phyloP scores from a whole-genome alignment of 2,329 filamentous ascomycete genomes.

The Aureobasidium sp. region DNA sequence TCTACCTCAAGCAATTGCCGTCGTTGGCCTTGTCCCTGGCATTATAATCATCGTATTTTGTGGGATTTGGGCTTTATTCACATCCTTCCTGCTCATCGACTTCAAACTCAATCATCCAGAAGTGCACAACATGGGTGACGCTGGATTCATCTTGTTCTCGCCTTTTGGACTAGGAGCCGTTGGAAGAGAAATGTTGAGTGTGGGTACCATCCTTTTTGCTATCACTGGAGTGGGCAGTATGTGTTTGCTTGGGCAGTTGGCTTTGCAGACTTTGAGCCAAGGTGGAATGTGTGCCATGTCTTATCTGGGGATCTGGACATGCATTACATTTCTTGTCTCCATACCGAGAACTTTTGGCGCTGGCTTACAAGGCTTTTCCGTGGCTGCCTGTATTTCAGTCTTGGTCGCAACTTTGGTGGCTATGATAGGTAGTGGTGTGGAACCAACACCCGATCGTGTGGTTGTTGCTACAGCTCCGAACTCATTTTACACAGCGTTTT shows the following conservation, averaged over 20 bases:
- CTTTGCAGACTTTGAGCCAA: constrained; percentile 40
- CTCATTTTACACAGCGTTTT: constrained; percentile 39
- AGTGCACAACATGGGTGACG: constrained; percentile 33
- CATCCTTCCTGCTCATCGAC: constrained; percentile 42
- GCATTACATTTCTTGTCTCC: constrained; percentile 33
- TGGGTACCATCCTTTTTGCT: constrained; percentile 47
- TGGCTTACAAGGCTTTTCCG: not conserved
- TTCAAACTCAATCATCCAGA: constrained; percentile 35
- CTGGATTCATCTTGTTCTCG: constrained; percentile 29
- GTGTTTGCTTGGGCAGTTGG: constrained; percentile 46
- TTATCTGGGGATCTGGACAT: constrained; percentile 42
- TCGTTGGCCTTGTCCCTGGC: constrained; percentile 47
- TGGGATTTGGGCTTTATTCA: constrained; percentile 46
- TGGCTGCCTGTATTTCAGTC: not conserved
- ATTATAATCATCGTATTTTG: constrained; percentile 46
- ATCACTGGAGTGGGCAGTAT: constrained; percentile 46
- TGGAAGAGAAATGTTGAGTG: constrained; percentile 20
- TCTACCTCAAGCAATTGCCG: constrained; percentile 45
- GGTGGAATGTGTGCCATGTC: constrained; percentile 38
- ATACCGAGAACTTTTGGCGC: constrained; percentile 36
- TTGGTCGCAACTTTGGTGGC: constrained; percentile 44
- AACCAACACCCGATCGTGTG: constrained; percentile 33
- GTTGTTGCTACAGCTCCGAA: constrained; percentile 34
- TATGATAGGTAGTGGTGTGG: constrained; percentile 43
- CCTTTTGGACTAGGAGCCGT: constrained; percentile 17